Conservation (phyloP, 495 filamentous ascomycete genomes). For the Wilcoxina mikolae region DNA sequence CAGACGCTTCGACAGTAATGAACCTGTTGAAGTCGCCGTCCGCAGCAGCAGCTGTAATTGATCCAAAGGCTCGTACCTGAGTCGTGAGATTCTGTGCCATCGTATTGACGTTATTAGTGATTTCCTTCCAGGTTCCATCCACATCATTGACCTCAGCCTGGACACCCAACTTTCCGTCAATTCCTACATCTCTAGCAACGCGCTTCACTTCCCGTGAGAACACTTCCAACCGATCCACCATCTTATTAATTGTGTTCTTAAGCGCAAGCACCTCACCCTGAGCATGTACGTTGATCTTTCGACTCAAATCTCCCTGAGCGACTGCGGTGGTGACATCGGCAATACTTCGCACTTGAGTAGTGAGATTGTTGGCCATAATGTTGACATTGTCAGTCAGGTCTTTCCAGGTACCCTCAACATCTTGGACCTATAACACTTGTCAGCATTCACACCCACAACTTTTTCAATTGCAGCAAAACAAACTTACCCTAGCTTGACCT, state of each 20-base stretch:
- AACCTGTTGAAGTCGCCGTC: slow-evolving; percentile 94
- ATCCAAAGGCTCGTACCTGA: slow-evolving; percentile 93
- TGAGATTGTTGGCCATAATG: slow-evolving; percentile 73
- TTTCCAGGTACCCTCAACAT: slow-evolving; percentile 98
- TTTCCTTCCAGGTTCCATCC: slow-evolving; percentile 93
- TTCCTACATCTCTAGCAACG: slow-evolving; percentile 91
- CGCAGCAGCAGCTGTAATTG: slow-evolving; percentile 92
- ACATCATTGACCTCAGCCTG: slow-evolving; percentile 92
- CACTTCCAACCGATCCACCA: slow-evolving; percentile 89
- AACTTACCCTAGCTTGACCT: slow-evolving; percentile 55
- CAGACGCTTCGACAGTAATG: slow-evolving; percentile 94
- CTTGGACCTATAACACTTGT: slow-evolving; percentile 50
- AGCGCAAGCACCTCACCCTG: slow-evolving; percentile 87
- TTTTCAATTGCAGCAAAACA: background rate
- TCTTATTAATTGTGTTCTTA: slow-evolving; percentile 98
- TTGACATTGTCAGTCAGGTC: slow-evolving; percentile 94
- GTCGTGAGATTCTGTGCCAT: slow-evolving; percentile 98
- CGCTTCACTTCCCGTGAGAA: slow-evolving; percentile 96
- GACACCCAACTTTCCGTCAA: slow-evolving; percentile 97
- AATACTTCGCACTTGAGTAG: slow-evolving; percentile 95
- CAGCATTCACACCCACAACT: background rate
- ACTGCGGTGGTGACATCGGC: slow-evolving; percentile 97
- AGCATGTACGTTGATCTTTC: slow-evolving; percentile 89
- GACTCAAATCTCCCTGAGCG: slow-evolving; percentile 74
- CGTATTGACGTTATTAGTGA: slow-evolving; percentile 94